phyloP scores from a whole-genome alignment of 208 protist genomes.

The Leishmania major region DNA sequence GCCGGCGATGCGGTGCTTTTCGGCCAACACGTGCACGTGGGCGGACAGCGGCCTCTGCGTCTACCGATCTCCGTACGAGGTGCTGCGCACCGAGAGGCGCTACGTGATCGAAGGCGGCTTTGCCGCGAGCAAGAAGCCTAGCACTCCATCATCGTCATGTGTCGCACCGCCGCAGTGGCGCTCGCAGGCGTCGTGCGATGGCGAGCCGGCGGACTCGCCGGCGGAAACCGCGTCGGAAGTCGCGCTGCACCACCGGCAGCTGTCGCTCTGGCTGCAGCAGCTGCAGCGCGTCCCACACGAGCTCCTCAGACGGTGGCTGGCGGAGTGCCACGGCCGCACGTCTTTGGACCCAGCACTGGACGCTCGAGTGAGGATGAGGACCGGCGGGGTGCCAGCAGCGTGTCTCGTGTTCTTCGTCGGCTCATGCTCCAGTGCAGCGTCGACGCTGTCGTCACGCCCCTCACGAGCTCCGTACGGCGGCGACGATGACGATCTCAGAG shows the following conservation, averaged over 20 bases:
- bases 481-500: background rate
- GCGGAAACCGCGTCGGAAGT: slow-evolving; percentile 9
- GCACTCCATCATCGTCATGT: background rate
- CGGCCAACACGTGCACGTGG: slow-evolving; percentile 1
- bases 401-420: slow-evolving; percentile 11
- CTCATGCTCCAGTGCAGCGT: background rate
- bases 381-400: slow-evolving; percentile 3
- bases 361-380: background rate
- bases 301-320: slow-evolving; percentile 18
- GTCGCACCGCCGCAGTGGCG: background rate
- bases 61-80: slow-evolving; percentile 7
- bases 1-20: slow-evolving; percentile 57
- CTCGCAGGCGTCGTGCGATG: background rate
- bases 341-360: background rate
- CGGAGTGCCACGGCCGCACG: background rate
- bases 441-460: background rate
- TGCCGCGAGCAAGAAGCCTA: background rate
- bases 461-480: background rate
- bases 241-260: slow-evolving; percentile 17
- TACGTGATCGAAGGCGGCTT: background rate
- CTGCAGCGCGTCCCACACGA: slow-evolving; percentile 8
- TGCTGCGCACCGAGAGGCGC: background rate
- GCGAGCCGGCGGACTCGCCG: background rate
- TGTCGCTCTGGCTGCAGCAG: slow-evolving; percentile 4
- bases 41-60: slow-evolving; percentile 11